Base-by-base conservation (phyloP, 2,329 filamentous ascomycete species). In the Monosporascus sp. region DNA sequence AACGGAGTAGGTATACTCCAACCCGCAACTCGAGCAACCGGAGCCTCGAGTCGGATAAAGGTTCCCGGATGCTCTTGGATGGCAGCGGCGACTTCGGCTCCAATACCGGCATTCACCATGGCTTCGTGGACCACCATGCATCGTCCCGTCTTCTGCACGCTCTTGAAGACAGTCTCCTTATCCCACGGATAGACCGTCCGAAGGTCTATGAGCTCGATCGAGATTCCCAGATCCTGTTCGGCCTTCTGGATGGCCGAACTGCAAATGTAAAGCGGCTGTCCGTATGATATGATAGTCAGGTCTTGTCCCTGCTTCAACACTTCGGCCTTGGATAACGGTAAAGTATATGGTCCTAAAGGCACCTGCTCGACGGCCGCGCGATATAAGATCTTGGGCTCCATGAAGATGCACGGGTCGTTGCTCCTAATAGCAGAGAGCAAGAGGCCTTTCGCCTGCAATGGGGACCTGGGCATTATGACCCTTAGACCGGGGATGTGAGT, bases 311-410 rank as follows among this genome's bases (percentile, higher is more conserved):
- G 76, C 69, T 91, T 93, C 22, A 97, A 67, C 0, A 96, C 72
- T 67, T 97, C 91, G 0, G 92, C 92, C 68, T 90, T 93, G 62
- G 86, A 90, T 11, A 97, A 77, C 0, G 91, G 90, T 15, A 97
- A 79, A n/a, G 85, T 84, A 68, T 94, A 97, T 3, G 88, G 75
- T 22, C 84, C 86, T 1, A 85, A 82, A 0, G 92, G 92, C 1
- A 97, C 92, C 68, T 96, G 89, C 70, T 97, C 92, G 27, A 96
- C 89, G 0, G 92, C 89, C 0, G 92, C 91, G 20, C 92, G 86
- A 70, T 97, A 97, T 14, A 97, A 76, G 47, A 94, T 89, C 74
- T 97, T 97, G 45, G 92, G 92, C 68, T 97, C 92, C 85, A 97
- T 85, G 71, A 97, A 96, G 50, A 97, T 77, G 57, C 93, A 90